Evolutionary conservation across 352 stramenopile genomes (phyloP).

Genomic region (Globisporangium emineosum): DNA sequence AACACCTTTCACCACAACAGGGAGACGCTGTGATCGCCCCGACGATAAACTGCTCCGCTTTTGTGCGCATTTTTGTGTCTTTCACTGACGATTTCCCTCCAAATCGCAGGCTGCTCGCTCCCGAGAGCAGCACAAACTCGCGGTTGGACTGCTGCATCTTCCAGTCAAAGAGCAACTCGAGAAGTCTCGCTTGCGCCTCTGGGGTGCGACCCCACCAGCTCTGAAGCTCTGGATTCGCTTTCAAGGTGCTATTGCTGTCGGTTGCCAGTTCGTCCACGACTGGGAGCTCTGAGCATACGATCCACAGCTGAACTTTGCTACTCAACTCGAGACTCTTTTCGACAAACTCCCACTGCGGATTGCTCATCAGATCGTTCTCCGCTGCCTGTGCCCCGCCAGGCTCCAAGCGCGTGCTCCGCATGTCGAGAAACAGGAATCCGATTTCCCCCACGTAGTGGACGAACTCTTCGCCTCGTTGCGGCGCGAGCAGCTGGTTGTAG

Average conservation of each 20-base stretch:
- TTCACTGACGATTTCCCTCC: conserved; percentile 36
- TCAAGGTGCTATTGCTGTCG: background rate
- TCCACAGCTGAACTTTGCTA: conserved; percentile 26
- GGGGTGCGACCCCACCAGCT: conserved; percentile 42
- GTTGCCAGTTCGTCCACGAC: conserved; percentile 30
- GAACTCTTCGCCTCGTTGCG: conserved; percentile 66
- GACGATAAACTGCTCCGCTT: conserved; percentile 38
- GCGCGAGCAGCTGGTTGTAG: conserved; percentile 54
- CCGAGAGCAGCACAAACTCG: conserved; percentile 42
- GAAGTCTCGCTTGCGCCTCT: conserved; percentile 35
- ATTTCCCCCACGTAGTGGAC: conserved; percentile 38
- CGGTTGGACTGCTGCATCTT: conserved; percentile 49
- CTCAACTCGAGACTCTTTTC: conserved; percentile 36
- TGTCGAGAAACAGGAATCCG: conserved; percentile 59
- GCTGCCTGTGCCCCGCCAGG: conserved; percentile 52
- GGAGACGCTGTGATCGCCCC: conserved; percentile 29
- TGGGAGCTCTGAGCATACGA: conserved; percentile 54
- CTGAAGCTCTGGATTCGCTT: conserved; percentile 17
- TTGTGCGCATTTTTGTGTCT: conserved; percentile 43
- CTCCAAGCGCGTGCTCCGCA: conserved; percentile 50
- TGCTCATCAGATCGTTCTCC: conserved; percentile 55
- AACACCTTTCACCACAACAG: background rate
- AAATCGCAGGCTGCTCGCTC: conserved; percentile 30
- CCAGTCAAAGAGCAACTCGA: conserved; percentile 67
- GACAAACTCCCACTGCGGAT: conserved; percentile 59